Evolutionary conservation across 306 rosid genomes (phyloP), one percentile per base, ranked within the genome.

Genomic region (Quercus aquifolioides): DNA sequence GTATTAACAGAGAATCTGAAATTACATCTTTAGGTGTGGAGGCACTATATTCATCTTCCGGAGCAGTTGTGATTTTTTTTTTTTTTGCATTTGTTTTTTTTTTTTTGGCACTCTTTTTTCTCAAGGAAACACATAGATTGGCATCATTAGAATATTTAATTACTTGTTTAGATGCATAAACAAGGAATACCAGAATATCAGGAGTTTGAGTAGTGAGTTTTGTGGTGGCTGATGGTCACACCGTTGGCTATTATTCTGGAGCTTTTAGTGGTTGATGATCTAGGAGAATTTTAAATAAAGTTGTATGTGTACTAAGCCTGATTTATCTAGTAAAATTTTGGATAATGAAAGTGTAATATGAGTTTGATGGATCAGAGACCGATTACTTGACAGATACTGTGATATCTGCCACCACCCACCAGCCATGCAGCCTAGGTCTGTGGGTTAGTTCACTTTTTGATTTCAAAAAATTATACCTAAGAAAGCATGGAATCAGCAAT

Each of bases 401-500:
- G 70, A 31, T 65, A 18, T 77, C 51, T 28, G 69, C 78, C 75
- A 72, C 52, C 75, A 55, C n/a, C 5, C 56, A 8, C 8, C n/a
- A 55, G 19, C 64, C 18, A 68, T 12, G 65, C 25, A 14, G 33
- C 33, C 21, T 57, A 49, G 60, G 54, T 77, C 73, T 46, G 35
- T 57, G 52, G 60, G 65, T 60, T 65, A 13, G n/a, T 43, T 58
- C 74, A 46, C 64, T n/a, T 77, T 55, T 77, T 28, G 25, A 30
- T 72, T 75, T 58, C 75, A 57, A 56, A 23, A 51, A 64, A 26
- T 14, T 35, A 52, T 51, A 57, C 4, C 74, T 9, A 17, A 33
- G n/a, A 25, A 25, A 19, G 38, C 54, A 60, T 67, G 49, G 51
- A 67, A 35, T 77, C 78, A 54, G 28, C 63, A 23, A 13, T 51